phyloP scores from a whole-genome alignment of 306 rosid species.

The Coriaria nepalensis region DNA sequence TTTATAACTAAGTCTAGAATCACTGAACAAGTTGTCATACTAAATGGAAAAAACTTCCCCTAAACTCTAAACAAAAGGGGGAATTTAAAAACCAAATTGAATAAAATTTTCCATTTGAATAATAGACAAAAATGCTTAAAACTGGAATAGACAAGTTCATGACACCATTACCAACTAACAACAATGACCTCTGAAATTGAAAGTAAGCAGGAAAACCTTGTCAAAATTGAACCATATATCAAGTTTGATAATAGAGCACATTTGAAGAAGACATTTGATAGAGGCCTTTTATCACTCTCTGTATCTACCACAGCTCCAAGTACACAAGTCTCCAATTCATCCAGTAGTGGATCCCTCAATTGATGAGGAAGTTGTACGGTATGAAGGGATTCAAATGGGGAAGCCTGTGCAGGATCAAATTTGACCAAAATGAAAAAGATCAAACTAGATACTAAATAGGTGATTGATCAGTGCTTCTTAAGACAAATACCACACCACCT shows the following conservation, averaged over 20 bases:
- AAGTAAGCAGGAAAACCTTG: slow-evolving; percentile 62
- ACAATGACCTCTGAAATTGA: no score
- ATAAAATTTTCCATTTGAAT: no score
- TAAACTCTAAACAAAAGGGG: no score
- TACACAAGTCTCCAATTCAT: slow-evolving; percentile 57
- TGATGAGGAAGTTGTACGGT: slow-evolving; percentile 47
- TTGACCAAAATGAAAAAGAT: slow-evolving; percentile 10
- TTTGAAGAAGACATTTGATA: slow-evolving; percentile 44
- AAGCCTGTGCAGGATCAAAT: slow-evolving; percentile 30
- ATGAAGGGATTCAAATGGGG: slow-evolving; percentile 24
- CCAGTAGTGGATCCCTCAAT: slow-evolving; percentile 52
- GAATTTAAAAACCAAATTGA: no score
- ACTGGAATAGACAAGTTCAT: no score
- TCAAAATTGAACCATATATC: slow-evolving; percentile 33
- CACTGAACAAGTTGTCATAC: no score
- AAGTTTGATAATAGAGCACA: slow-evolving; percentile 67
- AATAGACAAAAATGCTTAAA: no score
- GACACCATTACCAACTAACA: no score
- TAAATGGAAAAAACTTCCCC: no score
- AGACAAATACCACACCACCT: slow-evolving; percentile 35
- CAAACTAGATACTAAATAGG: slow-evolving; percentile 8
- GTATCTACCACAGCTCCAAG: slow-evolving; percentile 41
- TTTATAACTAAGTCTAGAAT: no score
- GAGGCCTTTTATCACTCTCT: slow-evolving; percentile 32
- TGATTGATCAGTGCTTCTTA: slow-evolving; percentile 13